Evolutionary conservation across 176 grass and related monocot genomes (phyloP).

Genomic region (Paspalum notatum): DNA sequence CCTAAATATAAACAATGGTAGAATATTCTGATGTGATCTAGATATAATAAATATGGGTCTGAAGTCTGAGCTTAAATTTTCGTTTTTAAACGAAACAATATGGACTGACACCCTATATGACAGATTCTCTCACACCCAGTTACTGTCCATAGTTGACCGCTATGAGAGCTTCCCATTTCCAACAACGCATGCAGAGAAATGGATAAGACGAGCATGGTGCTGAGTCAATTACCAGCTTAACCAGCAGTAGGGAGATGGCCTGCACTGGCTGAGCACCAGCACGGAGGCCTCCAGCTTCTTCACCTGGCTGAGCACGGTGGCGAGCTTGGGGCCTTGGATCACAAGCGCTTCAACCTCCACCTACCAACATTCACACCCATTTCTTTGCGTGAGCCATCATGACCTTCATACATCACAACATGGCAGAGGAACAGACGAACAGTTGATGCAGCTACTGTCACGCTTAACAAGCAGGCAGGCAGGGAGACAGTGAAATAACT

Average conservation of each 20-base stretch:
- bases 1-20: neutral
- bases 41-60: constrained; percentile 34
- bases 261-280: constrained; percentile 71
- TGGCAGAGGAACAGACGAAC: constrained; percentile 45
- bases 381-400: constrained; percentile 22
- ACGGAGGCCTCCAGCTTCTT: constrained; percentile 86
- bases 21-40: constrained; percentile 22
- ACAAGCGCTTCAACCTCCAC: constrained; percentile 83
- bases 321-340: constrained; percentile 75
- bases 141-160: constrained; percentile 41
- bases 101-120: constrained; percentile 36
- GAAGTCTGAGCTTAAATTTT: neutral
- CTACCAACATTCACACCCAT: constrained; percentile 55
- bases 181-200: neutral
- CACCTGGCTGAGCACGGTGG: constrained; percentile 76
- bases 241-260: constrained; percentile 62
- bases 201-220: constrained; percentile 21
- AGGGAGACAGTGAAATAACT: constrained; percentile 18
- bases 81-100: constrained; percentile 11
- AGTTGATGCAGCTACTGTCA: constrained; percentile 34
- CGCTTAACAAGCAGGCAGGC: constrained; percentile 16
- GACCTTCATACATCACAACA: neutral
- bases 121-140: constrained; percentile 17
- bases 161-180: constrained; percentile 23
- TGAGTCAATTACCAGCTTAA: constrained; percentile 52